Base-by-base conservation (phyloP, 345 rosid species). In the Heritiera fomes region DNA sequence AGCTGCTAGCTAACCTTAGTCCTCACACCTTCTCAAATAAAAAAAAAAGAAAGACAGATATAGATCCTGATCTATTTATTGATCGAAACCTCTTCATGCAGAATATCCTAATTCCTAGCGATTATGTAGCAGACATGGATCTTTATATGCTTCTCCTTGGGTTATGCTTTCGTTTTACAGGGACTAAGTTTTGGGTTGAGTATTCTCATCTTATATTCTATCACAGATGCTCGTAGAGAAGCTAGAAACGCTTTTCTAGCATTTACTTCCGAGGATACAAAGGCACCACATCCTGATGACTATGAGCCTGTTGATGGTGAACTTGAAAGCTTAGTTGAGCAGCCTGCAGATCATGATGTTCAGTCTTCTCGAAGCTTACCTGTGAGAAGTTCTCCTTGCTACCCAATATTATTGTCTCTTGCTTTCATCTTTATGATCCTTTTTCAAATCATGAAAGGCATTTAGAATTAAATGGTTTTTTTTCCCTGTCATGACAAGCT, bases 181-280 rank as follows among this genome's bases (percentile, higher is more conserved):
- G 61, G 30, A 38, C 17, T 34, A 53, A 53, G 15, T 13, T 62
- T 79, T 56, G 45, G 46, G 71, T 7, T 41, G 68, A 45, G 43
- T 75, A 41, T 75, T 75, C 28, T 75, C 13, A 47, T 62, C 30
- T 67, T 50, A 64, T 77, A 70, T 70, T 82, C 47, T 77, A 18
- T 34, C 47, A 78, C 85, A 92, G 99, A 91, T 89, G 94, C 91
- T 83, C 98, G 94, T 77, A 89, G 98, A 83, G 95, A 96, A 90
- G 98, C 98, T 80, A 94, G 99, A 85, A 94, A 88, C 85, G 98
- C 99, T 75, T 88, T 94, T 64, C 80, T 96, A 77, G 98, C 99
- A 80, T 92, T 94, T 87, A 86, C 97, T 65, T 74, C 90, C 62
- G 89, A 90, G 83, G 91, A 90, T 80, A 82, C 79, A 34, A 86